A percentile compares a stretch with the other conserved stretches of the same genome.
phyloP scores from a whole-genome alignment of 2,329 filamentous ascomycete genomes.

The Chrysosporium keratinophilum region DNA sequence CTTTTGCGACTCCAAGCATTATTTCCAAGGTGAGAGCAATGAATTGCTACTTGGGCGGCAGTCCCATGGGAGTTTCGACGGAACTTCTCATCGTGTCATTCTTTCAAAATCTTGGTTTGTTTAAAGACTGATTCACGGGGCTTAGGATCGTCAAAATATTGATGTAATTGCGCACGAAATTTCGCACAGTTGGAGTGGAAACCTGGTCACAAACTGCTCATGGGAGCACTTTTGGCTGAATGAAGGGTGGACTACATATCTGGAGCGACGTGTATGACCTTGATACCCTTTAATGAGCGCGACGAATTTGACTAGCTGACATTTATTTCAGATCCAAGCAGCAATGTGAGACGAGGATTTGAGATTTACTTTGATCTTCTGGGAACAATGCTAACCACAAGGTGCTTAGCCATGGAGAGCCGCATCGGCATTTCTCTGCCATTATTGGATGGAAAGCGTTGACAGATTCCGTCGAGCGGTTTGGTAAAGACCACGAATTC shows the following conservation, averaged over 20 bases:
- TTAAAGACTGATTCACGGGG: background rate
- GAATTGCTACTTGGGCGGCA: too few relatives aligned
- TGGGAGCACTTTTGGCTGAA: conserved; percentile 52
- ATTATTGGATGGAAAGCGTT: conserved; percentile 94
- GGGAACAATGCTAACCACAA: background rate
- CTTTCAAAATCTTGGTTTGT: background rate
- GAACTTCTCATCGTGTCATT: too few relatives aligned
- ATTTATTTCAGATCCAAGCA: conserved; percentile 28
- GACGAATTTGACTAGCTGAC: conserved; percentile 15
- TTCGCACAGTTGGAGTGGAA: conserved; percentile 74
- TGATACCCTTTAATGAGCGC: background rate
- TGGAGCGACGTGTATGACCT: conserved; percentile 59
- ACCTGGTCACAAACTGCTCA: conserved; percentile 48
- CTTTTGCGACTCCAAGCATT: conserved; percentile 88
- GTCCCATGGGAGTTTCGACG: too few relatives aligned
- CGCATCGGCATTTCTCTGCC: conserved; percentile 83
- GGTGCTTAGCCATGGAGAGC: conserved; percentile 58
- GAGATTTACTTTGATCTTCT: background rate
- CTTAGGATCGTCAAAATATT: conserved; percentile 67
- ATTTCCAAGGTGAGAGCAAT: conserved; percentile 56
- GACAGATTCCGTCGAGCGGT: conserved; percentile 66
- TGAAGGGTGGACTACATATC: conserved; percentile 86
- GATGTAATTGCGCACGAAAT: conserved; percentile 90
- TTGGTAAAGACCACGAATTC: conserved; percentile 77
- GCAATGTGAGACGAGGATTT: conserved; percentile 26